A percentile compares a stretch with the other conserved stretches of the same genome.
phyloP scores from a whole-genome alignment of 257 asterid species.

The Nicotiana noctiflora region DNA sequence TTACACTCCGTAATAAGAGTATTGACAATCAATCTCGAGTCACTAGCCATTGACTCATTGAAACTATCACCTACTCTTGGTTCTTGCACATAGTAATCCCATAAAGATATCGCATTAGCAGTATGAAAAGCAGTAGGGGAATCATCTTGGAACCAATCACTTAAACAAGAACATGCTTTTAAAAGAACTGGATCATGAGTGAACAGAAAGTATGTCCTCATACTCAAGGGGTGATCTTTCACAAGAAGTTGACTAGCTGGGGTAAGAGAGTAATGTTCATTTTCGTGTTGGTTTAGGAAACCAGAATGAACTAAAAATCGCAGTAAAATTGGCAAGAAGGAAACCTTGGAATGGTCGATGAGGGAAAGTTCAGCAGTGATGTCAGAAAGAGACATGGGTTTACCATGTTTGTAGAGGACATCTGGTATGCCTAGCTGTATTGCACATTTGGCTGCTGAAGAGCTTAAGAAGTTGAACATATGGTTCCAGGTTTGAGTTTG shows the following conservation, averaged over 20 bases:
- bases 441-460: slow-evolving; percentile 17
- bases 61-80: not conserved
- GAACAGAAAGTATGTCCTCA: no score
- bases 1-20: not conserved
- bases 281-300: no score
- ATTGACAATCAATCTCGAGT: not conserved
- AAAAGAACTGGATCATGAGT: no score
- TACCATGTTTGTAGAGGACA: no score
- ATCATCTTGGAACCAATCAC: not conserved
- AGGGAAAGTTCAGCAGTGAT: slow-evolving; percentile 7
- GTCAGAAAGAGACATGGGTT: not conserved
- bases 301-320: not conserved
- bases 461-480: slow-evolving; percentile 8
- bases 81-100: no score
- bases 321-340: not conserved
- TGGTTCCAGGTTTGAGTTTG: slow-evolving; percentile 19
- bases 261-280: no score
- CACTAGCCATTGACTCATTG: not conserved
- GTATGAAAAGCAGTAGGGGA: not conserved
- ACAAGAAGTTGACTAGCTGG: no score
- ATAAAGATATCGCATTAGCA: not conserved
- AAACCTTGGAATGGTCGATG: slow-evolving; percentile 3
- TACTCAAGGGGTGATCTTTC: no score
- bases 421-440: not conserved
- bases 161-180: not conserved